A percentile compares a stretch with the other conserved stretches of the same genome.
Conservation (phyloP, 148 eudicot genomes). For the Polygonum aviculare region DNA sequence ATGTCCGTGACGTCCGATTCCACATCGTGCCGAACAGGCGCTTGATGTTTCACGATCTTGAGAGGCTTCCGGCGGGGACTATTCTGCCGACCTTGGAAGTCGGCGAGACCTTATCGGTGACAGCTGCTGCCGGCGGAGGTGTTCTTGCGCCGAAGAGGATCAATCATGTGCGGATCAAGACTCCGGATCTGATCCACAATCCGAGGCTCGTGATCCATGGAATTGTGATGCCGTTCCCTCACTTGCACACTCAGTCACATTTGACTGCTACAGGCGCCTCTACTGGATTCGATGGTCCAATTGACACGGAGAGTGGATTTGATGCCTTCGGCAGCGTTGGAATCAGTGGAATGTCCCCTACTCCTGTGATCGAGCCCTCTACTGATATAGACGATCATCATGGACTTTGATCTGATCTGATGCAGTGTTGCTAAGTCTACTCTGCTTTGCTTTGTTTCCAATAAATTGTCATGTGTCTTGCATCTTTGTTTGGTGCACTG, state of each 20-base stretch:
- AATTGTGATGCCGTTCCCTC: constrained; percentile 55
- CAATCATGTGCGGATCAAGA: constrained; percentile 54
- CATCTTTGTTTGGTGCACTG: neutral
- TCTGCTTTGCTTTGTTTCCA: no score
- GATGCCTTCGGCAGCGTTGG: constrained; percentile 6
- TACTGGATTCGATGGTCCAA: constrained; percentile 4
- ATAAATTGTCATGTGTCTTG: no score
- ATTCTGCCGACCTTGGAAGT: constrained; percentile 8
- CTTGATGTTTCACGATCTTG: constrained; percentile 44
- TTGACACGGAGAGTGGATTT: constrained; percentile 7
- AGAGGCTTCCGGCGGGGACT: constrained; percentile 29
- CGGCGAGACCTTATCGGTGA: constrained; percentile 46
- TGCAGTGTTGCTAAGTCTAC: no score
- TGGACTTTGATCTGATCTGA: no score
- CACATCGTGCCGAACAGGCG: constrained; percentile 61
- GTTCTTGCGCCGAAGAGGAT: constrained; percentile 41
- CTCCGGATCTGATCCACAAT: constrained; percentile 58
- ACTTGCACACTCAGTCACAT: constrained; percentile 33
- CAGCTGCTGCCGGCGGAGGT: constrained; percentile 48
- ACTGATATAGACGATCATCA: constrained; percentile 34
- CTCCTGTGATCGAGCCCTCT: constrained; percentile 18
- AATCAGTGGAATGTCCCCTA: constrained; percentile 7
- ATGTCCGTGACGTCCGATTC: constrained; percentile 39
- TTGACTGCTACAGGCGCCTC: neutral
- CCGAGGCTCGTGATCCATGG: constrained; percentile 62